Conservation (phyloP, 2,329 filamentous ascomycete species). For the Fonsecaea pugnacius region DNA sequence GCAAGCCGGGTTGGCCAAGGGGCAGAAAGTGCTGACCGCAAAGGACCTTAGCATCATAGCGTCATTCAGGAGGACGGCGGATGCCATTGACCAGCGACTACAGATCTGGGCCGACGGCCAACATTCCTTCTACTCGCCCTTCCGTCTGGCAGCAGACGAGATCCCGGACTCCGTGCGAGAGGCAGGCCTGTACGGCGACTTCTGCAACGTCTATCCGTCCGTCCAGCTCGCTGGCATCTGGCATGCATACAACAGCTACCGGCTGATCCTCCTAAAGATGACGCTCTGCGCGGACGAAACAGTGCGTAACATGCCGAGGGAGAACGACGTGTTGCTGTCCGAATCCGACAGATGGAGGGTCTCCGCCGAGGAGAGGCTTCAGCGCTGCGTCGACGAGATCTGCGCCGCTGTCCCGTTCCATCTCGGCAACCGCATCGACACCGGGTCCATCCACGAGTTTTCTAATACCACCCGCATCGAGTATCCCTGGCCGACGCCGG, state of each 20-base stretch:
- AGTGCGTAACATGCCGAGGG: not conserved
- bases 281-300: slow-evolving; percentile 9
- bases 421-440: slow-evolving; percentile 4
- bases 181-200: slow-evolving; percentile 2
- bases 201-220: slow-evolving; percentile 8
- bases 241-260: slow-evolving; percentile 11
- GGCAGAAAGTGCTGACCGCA: slow-evolving; percentile 1
- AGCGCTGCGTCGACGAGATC: slow-evolving; percentile 11
- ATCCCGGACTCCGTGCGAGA: not conserved
- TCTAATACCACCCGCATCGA: not conserved
- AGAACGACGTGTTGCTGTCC: slow-evolving; percentile 1
- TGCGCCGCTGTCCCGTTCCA: slow-evolving; percentile 18
- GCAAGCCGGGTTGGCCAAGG: not conserved
- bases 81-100: slow-evolving; percentile 7
- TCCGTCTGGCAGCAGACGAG: not conserved
- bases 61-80: slow-evolving; percentile 8
- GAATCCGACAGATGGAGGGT: not conserved
- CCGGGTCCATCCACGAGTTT: slow-evolving; percentile 7
- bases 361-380: not conserved
- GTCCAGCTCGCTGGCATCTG: slow-evolving; percentile 11
- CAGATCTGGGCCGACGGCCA: slow-evolving; percentile 9
- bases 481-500: slow-evolving; percentile 7
- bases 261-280: slow-evolving; percentile 6
- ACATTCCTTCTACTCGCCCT: not conserved
- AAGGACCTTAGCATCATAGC: slow-evolving; percentile 2